A percentile compares a stretch with the other conserved stretches of the same genome.
Conservation (phyloP, 169 alveolate genomes). For the Neospora caninum region DNA sequence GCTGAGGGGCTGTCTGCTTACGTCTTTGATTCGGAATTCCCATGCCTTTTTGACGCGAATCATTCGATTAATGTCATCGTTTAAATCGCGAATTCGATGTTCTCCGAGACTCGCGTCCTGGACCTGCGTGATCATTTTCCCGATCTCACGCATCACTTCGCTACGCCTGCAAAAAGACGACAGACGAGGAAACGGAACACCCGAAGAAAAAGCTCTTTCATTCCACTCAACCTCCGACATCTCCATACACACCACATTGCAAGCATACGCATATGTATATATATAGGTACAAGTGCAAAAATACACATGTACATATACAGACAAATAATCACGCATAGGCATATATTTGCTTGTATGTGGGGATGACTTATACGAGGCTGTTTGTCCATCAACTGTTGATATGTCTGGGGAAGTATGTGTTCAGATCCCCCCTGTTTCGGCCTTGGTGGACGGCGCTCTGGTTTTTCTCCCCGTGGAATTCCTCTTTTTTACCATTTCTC, state of each 20-base stretch:
- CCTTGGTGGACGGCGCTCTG: not conserved
- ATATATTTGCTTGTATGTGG: no score
- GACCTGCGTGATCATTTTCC: constrained; percentile 82
- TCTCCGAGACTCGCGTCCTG: constrained; percentile 91
- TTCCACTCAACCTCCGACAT: not conserved
- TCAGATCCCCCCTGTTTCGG: not conserved
- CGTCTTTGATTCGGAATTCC: constrained; percentile 90
- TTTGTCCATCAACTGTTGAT: no score
- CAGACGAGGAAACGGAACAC: not conserved
- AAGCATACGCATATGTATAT: not conserved
- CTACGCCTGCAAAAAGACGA: constrained; percentile 64
- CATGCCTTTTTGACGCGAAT: constrained; percentile 87
- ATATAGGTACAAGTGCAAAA: not conserved
- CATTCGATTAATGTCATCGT: constrained; percentile 90
- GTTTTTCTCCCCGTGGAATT: not conserved
- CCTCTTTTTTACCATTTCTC: constrained; percentile 71
- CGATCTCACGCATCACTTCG: constrained; percentile 80
- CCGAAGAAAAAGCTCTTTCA: not conserved
- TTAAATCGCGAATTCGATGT: constrained; percentile 87
- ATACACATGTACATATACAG: not conserved
- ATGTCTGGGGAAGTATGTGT: not conserved
- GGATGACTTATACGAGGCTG: no score
- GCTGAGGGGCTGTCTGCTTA: constrained; percentile 26
- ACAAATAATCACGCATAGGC: no score
- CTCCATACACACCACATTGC: not conserved